Percentiles rank a stretch among this genome's conserved stretches.
phyloP scores from a whole-genome alignment of 805 yeast species.

The Wickerhamiella hasegawae region DNA sequence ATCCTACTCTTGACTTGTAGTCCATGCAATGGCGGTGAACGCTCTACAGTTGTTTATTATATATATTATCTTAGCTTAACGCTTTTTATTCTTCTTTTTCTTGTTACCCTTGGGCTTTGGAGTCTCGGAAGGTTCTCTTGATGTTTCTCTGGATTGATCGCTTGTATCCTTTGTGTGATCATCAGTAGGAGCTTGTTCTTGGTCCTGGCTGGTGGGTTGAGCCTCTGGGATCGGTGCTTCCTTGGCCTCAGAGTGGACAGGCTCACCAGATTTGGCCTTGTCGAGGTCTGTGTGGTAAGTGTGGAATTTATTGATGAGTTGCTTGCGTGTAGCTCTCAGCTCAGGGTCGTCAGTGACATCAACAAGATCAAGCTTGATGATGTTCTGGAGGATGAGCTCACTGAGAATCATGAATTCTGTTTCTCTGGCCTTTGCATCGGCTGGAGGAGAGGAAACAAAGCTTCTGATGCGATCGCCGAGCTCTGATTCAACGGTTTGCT shows the following conservation, averaged over 20 bases:
- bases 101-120: too few relatives aligned
- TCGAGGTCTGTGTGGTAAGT: slow-evolving; percentile 19
- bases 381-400: slow-evolving; percentile 22
- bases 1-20: too few relatives aligned
- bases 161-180: too few relatives aligned
- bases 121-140: too few relatives aligned
- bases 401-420: slow-evolving; percentile 20
- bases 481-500: slow-evolving; percentile 14
- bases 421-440: slow-evolving; percentile 12
- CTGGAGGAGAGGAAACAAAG: slow-evolving; percentile 13
- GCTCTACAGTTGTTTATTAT: slow-evolving; percentile 5
- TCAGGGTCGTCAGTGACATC: slow-evolving; percentile 21
- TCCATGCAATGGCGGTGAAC: too few relatives aligned
- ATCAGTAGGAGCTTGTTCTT: neutral
- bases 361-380: slow-evolving; percentile 21
- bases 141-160: neutral
- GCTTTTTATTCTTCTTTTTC: slow-evolving; percentile 4
- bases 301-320: slow-evolving; percentile 21
- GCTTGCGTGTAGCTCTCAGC: slow-evolving; percentile 18
- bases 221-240: neutral
- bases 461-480: slow-evolving; percentile 13
- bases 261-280: slow-evolving; percentile 6
- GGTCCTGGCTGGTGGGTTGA: neutral
- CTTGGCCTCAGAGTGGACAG: neutral
- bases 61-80: neutral